phyloP scores from a whole-genome alignment of 2,329 filamentous ascomycete genomes.

The Teratosphaeria nubilosa region DNA sequence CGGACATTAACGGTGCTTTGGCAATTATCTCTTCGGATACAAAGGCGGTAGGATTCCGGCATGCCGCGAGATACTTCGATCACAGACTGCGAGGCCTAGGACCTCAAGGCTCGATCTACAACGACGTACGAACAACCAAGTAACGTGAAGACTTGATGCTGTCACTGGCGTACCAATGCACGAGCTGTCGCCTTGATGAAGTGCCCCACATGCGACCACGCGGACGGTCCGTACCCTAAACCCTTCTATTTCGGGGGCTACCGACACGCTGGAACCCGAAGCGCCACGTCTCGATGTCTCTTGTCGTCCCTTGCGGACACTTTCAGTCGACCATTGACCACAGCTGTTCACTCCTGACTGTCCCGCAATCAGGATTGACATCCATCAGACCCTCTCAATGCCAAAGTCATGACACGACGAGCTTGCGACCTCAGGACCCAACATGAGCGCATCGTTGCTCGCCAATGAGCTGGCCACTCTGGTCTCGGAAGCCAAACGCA shows the following conservation, averaged over 20 bases:
- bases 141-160: not conserved
- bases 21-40: not conserved
- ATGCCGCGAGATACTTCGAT: not conserved
- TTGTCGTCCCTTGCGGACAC: not conserved
- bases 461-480: conserved; percentile 22
- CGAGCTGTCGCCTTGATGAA: not conserved
- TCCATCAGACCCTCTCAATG: not conserved
- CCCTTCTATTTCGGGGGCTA: not conserved
- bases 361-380: not conserved
- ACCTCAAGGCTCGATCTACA: not conserved
- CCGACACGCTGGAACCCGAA: not conserved
- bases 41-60: not conserved
- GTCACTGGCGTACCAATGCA: not conserved
- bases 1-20: not conserved
- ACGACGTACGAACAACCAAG: not conserved
- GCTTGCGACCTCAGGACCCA: not conserved
- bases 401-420: not conserved
- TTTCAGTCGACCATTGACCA: not conserved
- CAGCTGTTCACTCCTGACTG: not conserved
- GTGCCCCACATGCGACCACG: not conserved
- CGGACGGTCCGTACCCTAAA: not conserved
- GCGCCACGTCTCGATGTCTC: not conserved
- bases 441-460: conserved; percentile 23
- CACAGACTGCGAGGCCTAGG: not conserved
- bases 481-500: conserved; percentile 71